Conservation (phyloP, 768 basidiomycete species). For the Nidularia pulvinata region DNA sequence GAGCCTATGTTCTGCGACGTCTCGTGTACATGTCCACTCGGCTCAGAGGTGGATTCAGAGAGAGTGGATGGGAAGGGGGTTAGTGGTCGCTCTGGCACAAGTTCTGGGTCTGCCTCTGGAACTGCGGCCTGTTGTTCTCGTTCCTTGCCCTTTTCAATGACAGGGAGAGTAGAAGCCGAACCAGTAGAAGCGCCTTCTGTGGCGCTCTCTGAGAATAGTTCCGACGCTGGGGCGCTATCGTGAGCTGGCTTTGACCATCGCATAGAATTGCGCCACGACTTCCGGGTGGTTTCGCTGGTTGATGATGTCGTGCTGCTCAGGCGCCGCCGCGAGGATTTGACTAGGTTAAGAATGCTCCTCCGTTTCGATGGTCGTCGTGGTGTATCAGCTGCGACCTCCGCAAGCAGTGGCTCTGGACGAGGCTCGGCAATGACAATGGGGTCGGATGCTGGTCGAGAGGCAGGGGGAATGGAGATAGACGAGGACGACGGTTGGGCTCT, state of each 20-base stretch:
- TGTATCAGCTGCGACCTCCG: slow-evolving; percentile 7
- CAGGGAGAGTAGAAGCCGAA: not conserved
- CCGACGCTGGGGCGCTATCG: slow-evolving; percentile 10
- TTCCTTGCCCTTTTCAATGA: slow-evolving; percentile 28
- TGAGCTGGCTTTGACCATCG: slow-evolving; percentile 27
- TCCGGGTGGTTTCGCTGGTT: slow-evolving; percentile 9
- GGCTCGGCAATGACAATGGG: not conserved
- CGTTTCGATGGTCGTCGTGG: slow-evolving; percentile 21
- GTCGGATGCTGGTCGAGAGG: not conserved
- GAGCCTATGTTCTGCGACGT: slow-evolving; percentile 2
- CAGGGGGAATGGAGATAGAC: slow-evolving; percentile 7
- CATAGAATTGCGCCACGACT: slow-evolving; percentile 20
- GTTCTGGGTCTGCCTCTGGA: slow-evolving; percentile 1
- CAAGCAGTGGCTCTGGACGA: not conserved
- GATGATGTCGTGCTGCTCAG: slow-evolving; percentile 5
- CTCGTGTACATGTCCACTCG: not conserved
- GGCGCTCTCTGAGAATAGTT: not conserved
- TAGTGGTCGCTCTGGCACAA: slow-evolving; percentile 4
- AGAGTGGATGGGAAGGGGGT: not conserved
- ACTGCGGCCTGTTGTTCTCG: slow-evolving; percentile 8
- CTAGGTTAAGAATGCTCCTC: slow-evolving; percentile 28
- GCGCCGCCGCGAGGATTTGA: slow-evolving; percentile 14
- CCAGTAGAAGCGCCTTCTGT: not conserved
- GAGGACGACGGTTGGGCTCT: slow-evolving; percentile 7
- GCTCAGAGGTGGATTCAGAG: not conserved